Evolutionary conservation across 2,329 filamentous ascomycete species (phyloP).

Genomic region (Aspergillus unguis): DNA sequence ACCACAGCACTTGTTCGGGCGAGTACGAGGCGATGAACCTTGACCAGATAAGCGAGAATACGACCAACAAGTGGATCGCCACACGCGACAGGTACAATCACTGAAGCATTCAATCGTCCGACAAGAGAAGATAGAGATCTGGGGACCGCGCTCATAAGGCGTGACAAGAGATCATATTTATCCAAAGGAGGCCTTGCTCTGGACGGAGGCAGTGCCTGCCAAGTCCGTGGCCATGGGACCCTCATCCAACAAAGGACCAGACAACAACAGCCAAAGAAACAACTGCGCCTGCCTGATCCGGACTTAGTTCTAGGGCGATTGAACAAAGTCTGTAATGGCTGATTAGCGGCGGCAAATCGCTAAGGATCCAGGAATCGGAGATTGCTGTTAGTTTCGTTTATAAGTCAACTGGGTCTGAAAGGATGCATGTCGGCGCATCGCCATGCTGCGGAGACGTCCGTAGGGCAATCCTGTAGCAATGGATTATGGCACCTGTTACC

Average conservation of each 20-base stretch:
- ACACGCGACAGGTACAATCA: background rate
- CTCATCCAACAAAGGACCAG: slow-evolving; percentile 5
- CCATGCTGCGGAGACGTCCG: background rate
- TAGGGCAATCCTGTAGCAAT: background rate
- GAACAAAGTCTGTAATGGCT: background rate
- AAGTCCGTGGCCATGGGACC: slow-evolving; percentile 1
- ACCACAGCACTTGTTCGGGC: background rate
- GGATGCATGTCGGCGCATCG: background rate
- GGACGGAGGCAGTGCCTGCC: slow-evolving; percentile 6
- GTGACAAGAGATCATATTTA: slow-evolving; percentile 4
- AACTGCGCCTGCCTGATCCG: slow-evolving; percentile 4
- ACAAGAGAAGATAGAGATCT: background rate
- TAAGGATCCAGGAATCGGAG: background rate
- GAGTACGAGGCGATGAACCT: slow-evolving; percentile 17
- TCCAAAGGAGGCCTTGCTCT: slow-evolving; percentile 2
- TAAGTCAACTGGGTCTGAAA: background rate
- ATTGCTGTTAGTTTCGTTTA: background rate
- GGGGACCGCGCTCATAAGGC: background rate
- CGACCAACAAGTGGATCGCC: slow-evolving; percentile 14
- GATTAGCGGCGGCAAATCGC: background rate
- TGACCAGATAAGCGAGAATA: slow-evolving; percentile 17
- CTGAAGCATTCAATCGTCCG: background rate
- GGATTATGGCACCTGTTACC: background rate
- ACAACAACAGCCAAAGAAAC: background rate
- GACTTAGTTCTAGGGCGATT: background rate